Base-by-base conservation (phyloP, 306 rosid genomes). In the Senna tora region DNA sequence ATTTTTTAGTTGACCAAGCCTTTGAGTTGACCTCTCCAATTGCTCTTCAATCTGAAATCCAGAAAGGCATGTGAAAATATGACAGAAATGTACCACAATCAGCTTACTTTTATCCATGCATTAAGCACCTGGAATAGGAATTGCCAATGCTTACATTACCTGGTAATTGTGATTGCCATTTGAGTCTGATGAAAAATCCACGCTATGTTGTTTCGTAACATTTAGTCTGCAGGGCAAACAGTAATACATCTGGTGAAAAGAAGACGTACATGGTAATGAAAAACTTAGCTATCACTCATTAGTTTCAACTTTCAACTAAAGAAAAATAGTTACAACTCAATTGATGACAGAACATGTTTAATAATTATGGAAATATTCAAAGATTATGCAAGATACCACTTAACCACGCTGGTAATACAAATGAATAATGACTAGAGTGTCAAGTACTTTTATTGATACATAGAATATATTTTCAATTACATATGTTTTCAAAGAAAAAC, bases 121-220 rank as follows among this genome's bases (percentile, higher is more conserved):
- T 32, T 5, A 30, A 15, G 46, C 38, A 75, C 19, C 78, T 34
- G 49, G 67, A 53, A 33, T 71, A 80, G 79, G 77, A 67, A 81
- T 61, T 33, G 22, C 22, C 39, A 77, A 78, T 30, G 45, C 50
- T 55, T 28, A 63, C 25, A 73, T 73, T 73, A 87, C 97, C 85
- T 86, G 86, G 68, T 84, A 79, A 71, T 51, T 43, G 32, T 22
- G 62, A 76, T 77, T 72, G 39, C 68, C 89, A 67, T 73, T 51
- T 56, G 93, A 80, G 68, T 85, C 86, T 5, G 91, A 84, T 69
- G 89, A 77, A 87, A 21, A 54, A 61, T 90, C 87, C 81, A 74
- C 68, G 72, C 75, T 63, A 57, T 46, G 79, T 73, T 53, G 89
- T 21, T 73, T 80, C 19, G 59, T 20, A 25, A 42, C 47, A 55